Evolutionary conservation across 495 filamentous ascomycete species (phyloP), one percentile per base, ranked within the genome.

Genomic region (Talaromyces wortmannii): DNA sequence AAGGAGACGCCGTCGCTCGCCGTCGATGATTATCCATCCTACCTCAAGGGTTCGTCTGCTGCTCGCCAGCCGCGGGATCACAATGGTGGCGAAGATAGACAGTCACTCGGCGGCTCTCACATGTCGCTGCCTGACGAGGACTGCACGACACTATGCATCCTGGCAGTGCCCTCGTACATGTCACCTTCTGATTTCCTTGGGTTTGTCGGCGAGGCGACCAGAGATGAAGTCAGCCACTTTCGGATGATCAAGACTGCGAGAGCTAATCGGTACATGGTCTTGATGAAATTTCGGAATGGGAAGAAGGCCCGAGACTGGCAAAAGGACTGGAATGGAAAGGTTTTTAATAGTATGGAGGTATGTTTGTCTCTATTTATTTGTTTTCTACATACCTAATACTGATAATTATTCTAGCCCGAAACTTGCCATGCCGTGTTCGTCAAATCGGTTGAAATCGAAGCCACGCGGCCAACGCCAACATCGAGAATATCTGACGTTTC

Each of bases 361-460:
- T 65, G 82, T 74, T 16, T 59, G 43, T 46, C 6, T 10, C 5
- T 49, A 8, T 16, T 44, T 8, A 50, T 43, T 13, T 32, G 31
- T 48, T 16, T 5, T 31, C 11, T 17, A 56, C 7, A 18, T 48
- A 18, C 31, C 33, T 36, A 43, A 43, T 53, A 48, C 66, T 74
- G 55, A 73, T 16, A 55, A 40, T 53, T 12, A 45, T 40, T 40
- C 33, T 58, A 96, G 90, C 90, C 94, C 36, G 95, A 98, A 71
- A 92, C 90, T 43, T 97, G 94, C 69, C 95, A 96, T 72, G 90
- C 97, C 36, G 88, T 94, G 0, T 97, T 95, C 67, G 86, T 98
- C 68, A 95, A 94, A 63, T 89, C 90, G 8, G 95, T 98, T 43
- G 77, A 83, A 57, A 88, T 89, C 59, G 71, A 77, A 51, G 62